Evolutionary conservation across 495 filamentous ascomycete species (phyloP), one percentile per base, ranked within the genome.

Genomic region (Hyphodiscus hymeniophilus): DNA sequence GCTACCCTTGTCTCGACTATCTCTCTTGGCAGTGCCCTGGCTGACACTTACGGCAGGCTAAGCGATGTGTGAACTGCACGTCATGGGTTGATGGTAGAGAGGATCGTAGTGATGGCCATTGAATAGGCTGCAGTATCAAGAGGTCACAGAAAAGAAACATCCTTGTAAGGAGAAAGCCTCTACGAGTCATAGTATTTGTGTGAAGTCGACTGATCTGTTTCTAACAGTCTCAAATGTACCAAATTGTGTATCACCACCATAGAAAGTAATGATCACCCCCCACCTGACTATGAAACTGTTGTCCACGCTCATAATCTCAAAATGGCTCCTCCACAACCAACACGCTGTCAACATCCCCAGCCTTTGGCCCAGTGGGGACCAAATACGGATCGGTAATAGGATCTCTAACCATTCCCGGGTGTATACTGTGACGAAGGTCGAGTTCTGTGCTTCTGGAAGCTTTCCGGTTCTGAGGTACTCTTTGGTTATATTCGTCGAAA

Each of bases 1-100:
- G 69, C 59, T 16, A 1, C 1, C 26, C 15, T 2, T 17, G 23
- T 18, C 33, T 23, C 21, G 18, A 10, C 46, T 20, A 15, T 34
- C 7, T 36, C 3, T n/a, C 18, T n/a, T 13, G n/a, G 12, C 34
- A 38, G n/a, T 38, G 8, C 18, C 3, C 12, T n/a, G 3, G 5
- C 17, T n/a, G 4, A 36, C 17, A 4, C 33, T 15, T 36, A 5
- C 7, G 17, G 6, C 17, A 38, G 41, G 41, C 41, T 3, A 28
- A 43, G 18, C 41, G 41, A 30, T 43, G 41, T 15, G 23, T 43
- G 10, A 43, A 43, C 26, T 43, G 41, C 26, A 43, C 41, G 18
- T 7, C 12, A 23, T 43, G 41, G 41, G 12, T 15, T 1, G 41
- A 43, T 8, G 41, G 41, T 3, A 31, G 41, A 31, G 41, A 43